Base-by-base conservation (phyloP, 768 basidiomycete species). In the Omphalotus guepiniiformis region DNA sequence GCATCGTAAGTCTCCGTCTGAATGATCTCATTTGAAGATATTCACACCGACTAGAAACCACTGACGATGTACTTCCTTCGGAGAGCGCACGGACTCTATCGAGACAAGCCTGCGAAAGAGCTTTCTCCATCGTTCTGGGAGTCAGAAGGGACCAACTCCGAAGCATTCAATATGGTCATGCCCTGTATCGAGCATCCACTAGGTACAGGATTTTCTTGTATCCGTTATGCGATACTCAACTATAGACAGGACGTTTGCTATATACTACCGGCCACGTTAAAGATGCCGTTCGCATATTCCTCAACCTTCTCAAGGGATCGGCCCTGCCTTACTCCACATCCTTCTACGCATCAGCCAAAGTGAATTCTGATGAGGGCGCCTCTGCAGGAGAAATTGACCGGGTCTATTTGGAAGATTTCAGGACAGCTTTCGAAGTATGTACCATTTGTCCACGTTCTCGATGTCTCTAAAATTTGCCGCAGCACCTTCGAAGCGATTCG, bases 221-320 rank as follows among this genome's bases (percentile, higher is more conserved):
- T 47, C 3, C 35, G 23, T 27, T 13, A 28, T 6, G n/a, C n/a
- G 12, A 32, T 44, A 12, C 34, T 44, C 52, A 39, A 37, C 42
- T 16, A 42, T 39, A 48, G n/a, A 36, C 40, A 44, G 95, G 91
- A 27, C 76, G 94, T 32, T 67, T 98, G 51, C 69, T 93, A 30
- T 98, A 96, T 62, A 92, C 90, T 1, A 85, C 88, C n/a, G 93
- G 94, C 9, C 82, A 94, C 57, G 76, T 86, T 22, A 72, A 74
- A 38, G 79, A 76, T 6, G 93, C 95, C 6, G 83, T 94, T 22
- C 69, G 73, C 35, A 76, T 87, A 49, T 97, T 97, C 61, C 62
- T 95, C 16, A 74, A 78, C 1, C 69, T 95, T 13, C 70, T 98
- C 18, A 72, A 73, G 47, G 76, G 78, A 43, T 69, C 76, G 2